Evolutionary conservation across 495 filamentous ascomycete species (phyloP).

Genomic region (Daldinia caldariorum): DNA sequence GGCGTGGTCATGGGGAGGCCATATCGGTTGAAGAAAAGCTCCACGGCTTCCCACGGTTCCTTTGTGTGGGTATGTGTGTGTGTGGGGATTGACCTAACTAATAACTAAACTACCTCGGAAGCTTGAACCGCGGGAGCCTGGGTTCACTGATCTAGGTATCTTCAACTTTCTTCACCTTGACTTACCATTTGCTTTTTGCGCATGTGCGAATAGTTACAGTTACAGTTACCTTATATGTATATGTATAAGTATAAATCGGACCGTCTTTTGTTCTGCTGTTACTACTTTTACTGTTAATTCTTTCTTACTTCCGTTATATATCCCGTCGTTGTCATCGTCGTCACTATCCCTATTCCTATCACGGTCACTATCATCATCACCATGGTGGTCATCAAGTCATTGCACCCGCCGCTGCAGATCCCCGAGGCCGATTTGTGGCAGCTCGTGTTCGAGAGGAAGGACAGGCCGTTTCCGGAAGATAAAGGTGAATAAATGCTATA

Average conservation of each 20-base stretch:
- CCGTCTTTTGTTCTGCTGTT: not conserved
- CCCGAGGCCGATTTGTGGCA: conserved; percentile 77
- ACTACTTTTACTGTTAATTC: too few relatives aligned
- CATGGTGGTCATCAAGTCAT: conserved; percentile 65
- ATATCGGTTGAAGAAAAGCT: not conserved
- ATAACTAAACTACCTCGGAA: conserved; percentile 15
- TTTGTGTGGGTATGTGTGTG: not conserved
- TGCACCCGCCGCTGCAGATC: conserved; percentile 67
- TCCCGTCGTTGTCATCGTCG: not conserved
- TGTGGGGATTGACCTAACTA: not conserved
- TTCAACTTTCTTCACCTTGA: conserved; percentile 4
- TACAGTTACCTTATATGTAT: not conserved
- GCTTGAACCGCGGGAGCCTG: conserved; percentile 8
- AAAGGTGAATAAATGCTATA: conserved; percentile 58
- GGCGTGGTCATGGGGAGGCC: not conserved
- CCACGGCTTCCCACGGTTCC: conserved; percentile 14
- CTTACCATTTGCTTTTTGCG: not conserved
- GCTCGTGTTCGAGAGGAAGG: conserved; percentile 81
- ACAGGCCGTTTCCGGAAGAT: conserved; percentile 71
- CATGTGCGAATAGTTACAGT: too few relatives aligned
- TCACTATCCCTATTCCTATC: too few relatives aligned
- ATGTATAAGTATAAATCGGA: not conserved
- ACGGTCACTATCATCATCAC: conserved; percentile 8
- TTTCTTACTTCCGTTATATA: not conserved
- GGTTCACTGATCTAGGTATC: not conserved